Evolutionary conservation across 2,329 filamentous ascomycete genomes (phyloP).

Genomic region (Clonostachys rhizophaga): DNA sequence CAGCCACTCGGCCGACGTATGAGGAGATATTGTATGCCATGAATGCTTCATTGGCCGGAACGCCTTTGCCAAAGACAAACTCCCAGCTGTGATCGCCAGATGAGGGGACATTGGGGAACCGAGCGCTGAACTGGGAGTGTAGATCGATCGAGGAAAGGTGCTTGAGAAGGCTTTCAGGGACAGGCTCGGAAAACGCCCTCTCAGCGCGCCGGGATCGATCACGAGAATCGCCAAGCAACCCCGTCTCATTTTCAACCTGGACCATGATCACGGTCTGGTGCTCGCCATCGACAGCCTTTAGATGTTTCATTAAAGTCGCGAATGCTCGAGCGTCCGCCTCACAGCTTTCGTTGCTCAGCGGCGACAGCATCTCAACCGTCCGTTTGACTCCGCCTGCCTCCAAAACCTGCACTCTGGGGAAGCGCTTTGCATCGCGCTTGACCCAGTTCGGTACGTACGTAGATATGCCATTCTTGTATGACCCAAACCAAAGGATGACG

Average conservation of each 20-base stretch:
- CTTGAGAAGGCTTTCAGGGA: conserved; percentile 17
- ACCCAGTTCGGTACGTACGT: conserved; percentile 28
- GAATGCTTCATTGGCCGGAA: conserved; percentile 23
- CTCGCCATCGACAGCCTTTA: conserved; percentile 33
- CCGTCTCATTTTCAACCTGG: conserved; percentile 53
- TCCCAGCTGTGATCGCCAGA: conserved; percentile 20
- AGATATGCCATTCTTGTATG: conserved; percentile 29
- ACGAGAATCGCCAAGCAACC: conserved; percentile 44
- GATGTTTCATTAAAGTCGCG: conserved; percentile 18
- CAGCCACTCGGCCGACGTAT: conserved; percentile 24
- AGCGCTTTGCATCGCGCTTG: conserved; percentile 24
- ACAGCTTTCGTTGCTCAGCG: neutral
- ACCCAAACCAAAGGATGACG: conserved; percentile 30
- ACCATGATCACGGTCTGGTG: conserved; percentile 49
- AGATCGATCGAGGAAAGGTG: conserved; percentile 14
- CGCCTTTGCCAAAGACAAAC: conserved; percentile 20
- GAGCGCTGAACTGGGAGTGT: conserved; percentile 6
- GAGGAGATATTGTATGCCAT: conserved; percentile 27
- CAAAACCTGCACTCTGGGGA: conserved; percentile 19
- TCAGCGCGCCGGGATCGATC: conserved; percentile 36
- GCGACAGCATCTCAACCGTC: conserved; percentile 15
- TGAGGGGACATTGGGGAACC: conserved; percentile 13
- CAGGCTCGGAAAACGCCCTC: conserved; percentile 26
- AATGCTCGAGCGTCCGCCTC: conserved; percentile 24
- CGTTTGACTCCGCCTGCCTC: neutral